These are phyloP conservation scores for Fusarium sp. DNA, from an alignment of 2,329 filamentous ascomycete species.

Conservation along the genomic window DNA sequence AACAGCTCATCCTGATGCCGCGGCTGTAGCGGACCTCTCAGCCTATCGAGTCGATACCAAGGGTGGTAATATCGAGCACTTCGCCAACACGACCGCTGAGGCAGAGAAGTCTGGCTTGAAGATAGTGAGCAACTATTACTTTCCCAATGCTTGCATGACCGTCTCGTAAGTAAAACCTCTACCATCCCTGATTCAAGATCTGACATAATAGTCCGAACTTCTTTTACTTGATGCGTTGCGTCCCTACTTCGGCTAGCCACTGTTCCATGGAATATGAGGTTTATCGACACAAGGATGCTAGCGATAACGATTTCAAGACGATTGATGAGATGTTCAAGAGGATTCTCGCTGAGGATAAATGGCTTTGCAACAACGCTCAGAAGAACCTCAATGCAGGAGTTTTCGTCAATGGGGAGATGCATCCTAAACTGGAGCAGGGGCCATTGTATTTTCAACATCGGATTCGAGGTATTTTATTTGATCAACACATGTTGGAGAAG, in stretches of 20 bases:
- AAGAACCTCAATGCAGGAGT: constrained; percentile 5
- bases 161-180: constrained; percentile 10
- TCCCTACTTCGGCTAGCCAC: neutral
- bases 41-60: constrained; percentile 18
- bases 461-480: neutral
- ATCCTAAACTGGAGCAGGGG: neutral
- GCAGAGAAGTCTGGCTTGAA: constrained; percentile 16
- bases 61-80: constrained; percentile 33
- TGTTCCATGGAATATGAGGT: constrained; percentile 27
- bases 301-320: neutral
- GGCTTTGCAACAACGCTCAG: constrained; percentile 8
- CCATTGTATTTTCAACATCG: neutral
- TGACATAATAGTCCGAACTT: constrained; percentile 54
- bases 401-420: neutral
- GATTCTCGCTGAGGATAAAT: constrained; percentile 16
- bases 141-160: constrained; percentile 33
- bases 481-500: neutral
- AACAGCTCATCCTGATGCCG: constrained; percentile 16
- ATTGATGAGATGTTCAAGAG: constrained; percentile 12
- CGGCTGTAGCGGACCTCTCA: neutral
- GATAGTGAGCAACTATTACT: constrained; percentile 36
- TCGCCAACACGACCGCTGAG: constrained; percentile 13
- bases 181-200: constrained; percentile 47
- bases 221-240: constrained; percentile 20
- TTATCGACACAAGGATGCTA: constrained; percentile 23